phyloP scores from a whole-genome alignment of 306 rosid species.

The Pterocarpus santalinus region DNA sequence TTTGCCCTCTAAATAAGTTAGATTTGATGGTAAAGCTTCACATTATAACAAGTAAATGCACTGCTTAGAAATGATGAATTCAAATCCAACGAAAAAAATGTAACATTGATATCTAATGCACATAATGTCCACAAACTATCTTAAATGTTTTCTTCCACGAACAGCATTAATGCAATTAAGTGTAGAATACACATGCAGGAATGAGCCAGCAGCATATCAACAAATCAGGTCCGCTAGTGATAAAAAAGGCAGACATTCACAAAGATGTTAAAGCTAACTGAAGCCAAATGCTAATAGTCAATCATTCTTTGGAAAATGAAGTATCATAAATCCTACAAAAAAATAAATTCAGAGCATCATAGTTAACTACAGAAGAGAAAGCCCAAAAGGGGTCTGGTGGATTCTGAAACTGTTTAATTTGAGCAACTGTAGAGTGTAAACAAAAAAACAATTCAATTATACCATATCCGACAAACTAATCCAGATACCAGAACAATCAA shows the following conservation, averaged over 20 bases:
- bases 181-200: not conserved
- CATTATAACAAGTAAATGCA: not conserved
- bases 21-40: conserved; percentile 1
- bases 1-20: conserved; percentile 14
- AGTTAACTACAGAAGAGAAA: conserved; percentile 22
- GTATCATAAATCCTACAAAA: conserved; percentile 2
- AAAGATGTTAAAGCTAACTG: not conserved
- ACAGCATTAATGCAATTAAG: too few relatives aligned
- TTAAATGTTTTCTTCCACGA: not conserved
- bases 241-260: not conserved
- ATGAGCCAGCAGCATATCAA: not conserved
- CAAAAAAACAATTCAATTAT: not conserved
- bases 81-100: not conserved
- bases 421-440: not conserved
- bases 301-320: not conserved
- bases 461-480: not conserved
- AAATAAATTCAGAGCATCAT: not conserved
- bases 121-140: not conserved
- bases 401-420: conserved; percentile 1
- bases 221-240: not conserved
- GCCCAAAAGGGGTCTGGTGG: not conserved
- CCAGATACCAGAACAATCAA: conserved; percentile 32
- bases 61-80: not conserved
- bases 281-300: conserved; percentile 14
- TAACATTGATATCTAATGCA: not conserved